Evolutionary conservation across 2,329 filamentous ascomycete genomes (phyloP), one percentile per base, ranked within the genome.

Genomic region (Xylogone sp.): DNA sequence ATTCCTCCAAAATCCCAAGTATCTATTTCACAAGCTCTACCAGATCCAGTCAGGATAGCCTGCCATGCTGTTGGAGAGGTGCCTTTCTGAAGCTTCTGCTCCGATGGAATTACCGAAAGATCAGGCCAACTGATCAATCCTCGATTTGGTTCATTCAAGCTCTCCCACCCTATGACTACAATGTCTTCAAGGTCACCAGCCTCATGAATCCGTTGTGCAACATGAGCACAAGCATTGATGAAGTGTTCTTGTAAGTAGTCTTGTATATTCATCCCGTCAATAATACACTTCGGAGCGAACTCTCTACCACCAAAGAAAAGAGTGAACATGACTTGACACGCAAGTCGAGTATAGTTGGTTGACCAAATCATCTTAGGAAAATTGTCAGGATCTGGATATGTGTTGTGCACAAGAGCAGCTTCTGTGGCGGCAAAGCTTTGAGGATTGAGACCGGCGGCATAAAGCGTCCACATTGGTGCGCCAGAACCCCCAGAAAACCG

Each of bases 331-430:
- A 90, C 92, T 59, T 92, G 90, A 46, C 87, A 88, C 2, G 87
- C 92, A 46, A 97, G 76, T 21, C 94, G 83, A 55, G 84, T 88
- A 69, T 99, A 99, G 67, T 99, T 99, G 48, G 95, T 97, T 16
- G 93, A 91, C 94, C 94, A 99, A 52, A 97, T 93, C 95, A 99
- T 99, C 73, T 97, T 97, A 21, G 94, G 94, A 59, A 93, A 99
- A 1, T 86, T 79, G 21, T 85, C 85, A 8, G 92, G 90, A 19
- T 96, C 81, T 9, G 89, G 84, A 65, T 90, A 97, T 2, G 89
- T 95, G 64, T 97, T 99, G 49, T 99, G 94, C 6, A 99, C 93
- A 53, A 97, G 81, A 34, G 94, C 90, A 3, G 93, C 93, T 70
- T 97, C 88, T 13, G 92, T 99, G 19, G 82, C 84, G 48, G 85